These are phyloP conservation scores for Hypocrella siamensis DNA, from an alignment of 2,329 filamentous ascomycete species.

Conservation along the genomic window DNA sequence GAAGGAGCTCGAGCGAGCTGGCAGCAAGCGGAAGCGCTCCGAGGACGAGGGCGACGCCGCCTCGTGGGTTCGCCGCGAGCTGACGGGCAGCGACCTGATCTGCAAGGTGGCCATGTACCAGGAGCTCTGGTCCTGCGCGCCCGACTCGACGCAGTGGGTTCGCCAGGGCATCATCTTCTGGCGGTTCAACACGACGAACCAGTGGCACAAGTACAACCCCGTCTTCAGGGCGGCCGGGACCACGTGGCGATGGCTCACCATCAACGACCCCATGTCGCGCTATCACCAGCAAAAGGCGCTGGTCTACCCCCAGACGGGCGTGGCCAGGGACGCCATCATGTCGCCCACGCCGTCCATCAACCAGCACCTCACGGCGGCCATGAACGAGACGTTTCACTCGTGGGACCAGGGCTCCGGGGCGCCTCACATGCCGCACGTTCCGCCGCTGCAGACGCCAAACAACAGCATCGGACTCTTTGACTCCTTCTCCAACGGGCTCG, in stretches of 20 bases:
- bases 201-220: conserved; percentile 32
- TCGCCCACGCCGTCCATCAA: conserved; percentile 33
- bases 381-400: conserved; percentile 40
- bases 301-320: conserved; percentile 17
- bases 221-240: conserved; percentile 37
- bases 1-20: conserved; percentile 17
- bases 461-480: conserved; percentile 27
- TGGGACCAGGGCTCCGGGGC: conserved; percentile 23
- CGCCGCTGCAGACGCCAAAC: conserved; percentile 16
- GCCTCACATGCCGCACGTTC: conserved; percentile 15
- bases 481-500: conserved; percentile 34
- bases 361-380: conserved; percentile 36
- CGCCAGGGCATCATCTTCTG: conserved; percentile 47
- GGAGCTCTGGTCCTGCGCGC: conserved; percentile 43
- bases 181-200: conserved; percentile 40
- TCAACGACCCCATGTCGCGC: conserved; percentile 42
- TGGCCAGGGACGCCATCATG: conserved; percentile 30
- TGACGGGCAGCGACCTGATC: conserved; percentile 39
- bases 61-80: conserved; percentile 21
- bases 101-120: conserved; percentile 51
- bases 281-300: conserved; percentile 36
- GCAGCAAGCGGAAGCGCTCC: conserved; percentile 23
- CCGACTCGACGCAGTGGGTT: conserved; percentile 31
- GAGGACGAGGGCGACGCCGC: conserved; percentile 24
- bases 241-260: conserved; percentile 46